phyloP scores from a whole-genome alignment of 176 grass and related monocot species.

The Oryza brachyantha region DNA sequence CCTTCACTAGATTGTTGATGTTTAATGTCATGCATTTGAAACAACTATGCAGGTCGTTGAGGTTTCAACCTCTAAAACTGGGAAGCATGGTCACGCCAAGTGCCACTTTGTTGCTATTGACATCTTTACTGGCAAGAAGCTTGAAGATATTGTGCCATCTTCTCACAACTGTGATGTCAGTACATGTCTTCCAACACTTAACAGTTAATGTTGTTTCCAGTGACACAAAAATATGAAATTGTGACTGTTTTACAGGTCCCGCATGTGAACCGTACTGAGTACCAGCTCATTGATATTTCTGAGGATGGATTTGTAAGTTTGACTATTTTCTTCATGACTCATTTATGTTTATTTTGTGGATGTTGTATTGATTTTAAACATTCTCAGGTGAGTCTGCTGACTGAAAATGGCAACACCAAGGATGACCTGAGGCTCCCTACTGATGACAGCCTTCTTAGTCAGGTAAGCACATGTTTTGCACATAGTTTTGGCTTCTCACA shows the following conservation, averaged over 20 bases:
- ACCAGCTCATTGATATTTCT: slow-evolving; percentile 65
- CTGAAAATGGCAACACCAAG: slow-evolving; percentile 54
- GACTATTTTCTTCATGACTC: neutral
- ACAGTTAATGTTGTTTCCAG: neutral
- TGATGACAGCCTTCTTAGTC: slow-evolving; percentile 34
- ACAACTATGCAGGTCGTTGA: slow-evolving; percentile 43
- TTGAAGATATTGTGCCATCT: slow-evolving; percentile 66
- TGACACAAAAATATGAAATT: neutral
- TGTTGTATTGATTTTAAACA: neutral
- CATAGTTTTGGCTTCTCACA: neutral
- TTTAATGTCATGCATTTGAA: neutral
- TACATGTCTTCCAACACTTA: neutral
- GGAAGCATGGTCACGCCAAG: slow-evolving; percentile 54
- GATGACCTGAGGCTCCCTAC: slow-evolving; percentile 53
- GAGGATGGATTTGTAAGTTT: slow-evolving; percentile 64
- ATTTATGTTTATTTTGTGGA: neutral
- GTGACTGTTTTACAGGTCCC: slow-evolving; percentile 36
- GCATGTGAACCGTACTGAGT: slow-evolving; percentile 51
- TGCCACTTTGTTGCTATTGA: slow-evolving; percentile 64
- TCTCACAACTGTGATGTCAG: slow-evolving; percentile 65
- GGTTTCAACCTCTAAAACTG: slow-evolving; percentile 62
- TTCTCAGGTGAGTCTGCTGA: slow-evolving; percentile 49
- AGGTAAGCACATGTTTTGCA: slow-evolving; percentile 3
- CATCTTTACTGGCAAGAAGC: slow-evolving; percentile 45
- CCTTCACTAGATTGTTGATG: neutral